Evolutionary conservation across 23 red algal genomes (phyloP).

Genomic region (Gracilaria domingensis): DNA sequence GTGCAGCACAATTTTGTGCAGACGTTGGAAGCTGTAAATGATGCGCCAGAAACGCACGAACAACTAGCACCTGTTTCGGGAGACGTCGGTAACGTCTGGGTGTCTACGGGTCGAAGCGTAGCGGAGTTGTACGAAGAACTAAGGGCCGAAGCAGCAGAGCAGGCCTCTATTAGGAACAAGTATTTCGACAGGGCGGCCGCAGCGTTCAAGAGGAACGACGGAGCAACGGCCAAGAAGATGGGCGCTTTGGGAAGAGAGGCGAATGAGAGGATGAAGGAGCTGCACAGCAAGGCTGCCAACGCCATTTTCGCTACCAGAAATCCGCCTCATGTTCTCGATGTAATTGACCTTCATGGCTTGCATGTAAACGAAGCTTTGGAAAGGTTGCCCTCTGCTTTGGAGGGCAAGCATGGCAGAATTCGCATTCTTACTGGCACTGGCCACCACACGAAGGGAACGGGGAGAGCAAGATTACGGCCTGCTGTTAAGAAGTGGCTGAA

Average conservation of each 20-base stretch:
- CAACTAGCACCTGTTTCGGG: constrained; percentile 24
- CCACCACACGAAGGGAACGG: constrained; percentile 68
- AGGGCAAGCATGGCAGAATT: constrained; percentile 24
- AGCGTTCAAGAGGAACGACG: constrained; percentile 59
- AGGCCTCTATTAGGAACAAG: constrained; percentile 59
- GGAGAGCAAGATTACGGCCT: constrained; percentile 70
- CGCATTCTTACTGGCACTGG: constrained; percentile 72
- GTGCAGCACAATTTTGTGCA: constrained; percentile 2
- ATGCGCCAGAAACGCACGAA: not conserved
- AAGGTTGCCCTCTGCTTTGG: constrained; percentile 65
- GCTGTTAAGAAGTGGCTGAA: constrained; percentile 71
- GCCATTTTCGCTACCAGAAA: constrained; percentile 64
- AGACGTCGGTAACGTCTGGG: constrained; percentile 60
- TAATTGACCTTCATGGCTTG: constrained; percentile 78
- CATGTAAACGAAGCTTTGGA: constrained; percentile 79
- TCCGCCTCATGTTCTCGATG: constrained; percentile 53
- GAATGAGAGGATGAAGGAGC: constrained; percentile 69
- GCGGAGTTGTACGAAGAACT: constrained; percentile 48
- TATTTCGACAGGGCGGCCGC: constrained; percentile 68
- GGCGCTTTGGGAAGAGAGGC: constrained; percentile 71
- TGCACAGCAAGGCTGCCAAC: constrained; percentile 62
- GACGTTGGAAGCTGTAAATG: constrained; percentile 12
- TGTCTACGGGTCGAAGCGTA: constrained; percentile 61
- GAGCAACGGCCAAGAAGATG: constrained; percentile 60
- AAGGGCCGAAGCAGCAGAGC: constrained; percentile 55